Conservation (phyloP, 2,329 filamentous ascomycete genomes). For the Periglandula ipomoeae region DNA sequence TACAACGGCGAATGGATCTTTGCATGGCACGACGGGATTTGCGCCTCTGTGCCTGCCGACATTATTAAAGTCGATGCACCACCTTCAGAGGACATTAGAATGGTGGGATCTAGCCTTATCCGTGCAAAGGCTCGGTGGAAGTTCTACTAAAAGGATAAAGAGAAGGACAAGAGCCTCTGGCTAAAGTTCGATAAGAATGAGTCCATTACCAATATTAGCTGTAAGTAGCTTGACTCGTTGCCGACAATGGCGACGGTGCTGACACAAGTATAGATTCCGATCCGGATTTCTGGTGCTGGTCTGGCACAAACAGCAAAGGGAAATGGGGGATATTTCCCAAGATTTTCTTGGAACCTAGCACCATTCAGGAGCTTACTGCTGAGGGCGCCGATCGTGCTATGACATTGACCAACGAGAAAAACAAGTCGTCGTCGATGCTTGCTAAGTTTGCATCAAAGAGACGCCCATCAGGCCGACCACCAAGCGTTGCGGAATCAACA, state of each 20-base stretch:
- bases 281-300: slow-evolving; percentile 47
- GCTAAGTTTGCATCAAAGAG: slow-evolving; percentile 24
- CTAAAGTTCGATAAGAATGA: slow-evolving; percentile 58
- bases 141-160: slow-evolving; percentile 37
- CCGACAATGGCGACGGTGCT: neutral
- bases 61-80: slow-evolving; percentile 39
- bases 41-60: slow-evolving; percentile 40
- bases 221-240: slow-evolving; percentile 27
- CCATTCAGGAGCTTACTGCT: slow-evolving; percentile 28
- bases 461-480: slow-evolving; percentile 19
- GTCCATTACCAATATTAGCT: slow-evolving; percentile 54
- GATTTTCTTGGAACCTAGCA: slow-evolving; percentile 36
- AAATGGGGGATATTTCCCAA: slow-evolving; percentile 45
- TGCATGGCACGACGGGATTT: slow-evolving; percentile 45
- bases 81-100: slow-evolving; percentile 34
- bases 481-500: slow-evolving; percentile 24
- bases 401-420: slow-evolving; percentile 25
- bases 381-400: slow-evolving; percentile 20
- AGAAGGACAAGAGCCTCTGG: slow-evolving; percentile 38
- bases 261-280: slow-evolving; percentile 27
- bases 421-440: slow-evolving; percentile 23
- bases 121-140: slow-evolving; percentile 44
- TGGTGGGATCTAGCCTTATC: slow-evolving; percentile 36
- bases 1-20: slow-evolving; percentile 49
- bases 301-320: slow-evolving; percentile 41